Base-by-base conservation (phyloP, 75 land plant genomes). In the Pseudotsuga menziesii region DNA sequence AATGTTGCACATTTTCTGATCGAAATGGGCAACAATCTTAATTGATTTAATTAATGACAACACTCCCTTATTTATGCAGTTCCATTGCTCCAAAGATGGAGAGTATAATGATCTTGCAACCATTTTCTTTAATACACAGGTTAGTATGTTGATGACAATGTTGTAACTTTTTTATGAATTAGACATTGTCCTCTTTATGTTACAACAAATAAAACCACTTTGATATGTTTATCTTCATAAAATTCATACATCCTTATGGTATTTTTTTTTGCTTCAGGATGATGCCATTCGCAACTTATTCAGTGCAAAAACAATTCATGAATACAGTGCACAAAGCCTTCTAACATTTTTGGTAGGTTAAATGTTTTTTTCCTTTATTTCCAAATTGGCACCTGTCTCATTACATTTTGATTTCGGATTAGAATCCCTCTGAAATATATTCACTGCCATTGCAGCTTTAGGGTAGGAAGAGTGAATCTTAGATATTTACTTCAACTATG, bases 71-170 rank as follows among this genome's bases (percentile, higher is more conserved):
- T 20, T 57, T 81, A 14, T 83, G 75, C 89, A 97, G 99, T 97
- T 97, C 76, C 85, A 83, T 72, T 97, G 99, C 72, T 62, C 84
- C 2, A 85, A 76, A 63, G 90, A 88, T 59, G 92, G 88, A 23
- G 90, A 97, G 74, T 97, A 97, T 83, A 97, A 97, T 78, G 99
- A 97, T 74, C 91, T 97, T 72, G 99, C 99, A n/a, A 97, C 99
- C n/a, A 92, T 97, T 72, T 97, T 97, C 78, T 97, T 97, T 78
- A 97, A 97, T 74, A 92, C 99, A 56, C 99, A 94, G 94, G 99
- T 97, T 58, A 20, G 59, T 25, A 57, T 6, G 58, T 75, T 11
- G 44, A 25, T 77, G 44, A 32, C 29, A n/a, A 77, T 23, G 13
- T 16, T n/a, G n/a, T n/a, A n/a, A n/a, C n/a, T n/a, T 20, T 17